phyloP scores from a whole-genome alignment of 208 protist genomes.

The Entamoeba moshkovskii region DNA sequence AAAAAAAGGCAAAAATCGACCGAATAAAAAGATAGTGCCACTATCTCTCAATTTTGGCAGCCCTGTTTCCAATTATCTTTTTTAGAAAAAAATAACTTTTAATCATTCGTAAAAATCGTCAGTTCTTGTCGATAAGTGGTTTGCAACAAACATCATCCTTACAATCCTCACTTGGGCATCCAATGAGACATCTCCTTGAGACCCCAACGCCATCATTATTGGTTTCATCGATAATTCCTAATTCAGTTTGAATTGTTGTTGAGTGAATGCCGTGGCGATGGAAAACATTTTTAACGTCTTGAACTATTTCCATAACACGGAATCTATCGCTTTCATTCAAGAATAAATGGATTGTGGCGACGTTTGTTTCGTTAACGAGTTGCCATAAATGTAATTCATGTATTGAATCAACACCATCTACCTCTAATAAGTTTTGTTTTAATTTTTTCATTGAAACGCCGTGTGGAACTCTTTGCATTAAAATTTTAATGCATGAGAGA shows the following conservation, averaged over 20 bases:
- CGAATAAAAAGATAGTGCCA: too few species aligned
- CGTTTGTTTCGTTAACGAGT: constrained; percentile 33
- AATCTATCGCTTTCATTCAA: constrained; percentile 21
- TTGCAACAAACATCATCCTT: neutral
- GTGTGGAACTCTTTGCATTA: constrained; percentile 40
- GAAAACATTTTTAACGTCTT: constrained; percentile 41
- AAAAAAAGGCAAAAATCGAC: too few species aligned
- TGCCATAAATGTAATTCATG: constrained; percentile 57
- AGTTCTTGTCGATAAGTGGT: neutral
- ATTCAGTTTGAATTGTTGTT: constrained; percentile 51
- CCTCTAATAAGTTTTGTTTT: constrained; percentile 18
- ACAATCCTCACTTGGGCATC: neutral
- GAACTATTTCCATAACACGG: constrained; percentile 1
- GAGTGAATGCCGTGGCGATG: constrained; percentile 45
- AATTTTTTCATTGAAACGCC: constrained; percentile 33
- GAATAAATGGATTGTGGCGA: constrained; percentile 43
- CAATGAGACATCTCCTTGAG: neutral
- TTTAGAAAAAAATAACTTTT: too few species aligned
- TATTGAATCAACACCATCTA: constrained; percentile 31
- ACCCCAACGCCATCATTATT: neutral
- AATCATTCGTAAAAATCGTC: too few species aligned
- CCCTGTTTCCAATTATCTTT: too few species aligned
- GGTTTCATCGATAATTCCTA: neutral
- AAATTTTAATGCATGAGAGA: constrained; percentile 21
- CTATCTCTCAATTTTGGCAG: too few species aligned